Evolutionary conservation across 2,329 filamentous ascomycete species (phyloP).

Genomic region (Madurella fahalii): DNA sequence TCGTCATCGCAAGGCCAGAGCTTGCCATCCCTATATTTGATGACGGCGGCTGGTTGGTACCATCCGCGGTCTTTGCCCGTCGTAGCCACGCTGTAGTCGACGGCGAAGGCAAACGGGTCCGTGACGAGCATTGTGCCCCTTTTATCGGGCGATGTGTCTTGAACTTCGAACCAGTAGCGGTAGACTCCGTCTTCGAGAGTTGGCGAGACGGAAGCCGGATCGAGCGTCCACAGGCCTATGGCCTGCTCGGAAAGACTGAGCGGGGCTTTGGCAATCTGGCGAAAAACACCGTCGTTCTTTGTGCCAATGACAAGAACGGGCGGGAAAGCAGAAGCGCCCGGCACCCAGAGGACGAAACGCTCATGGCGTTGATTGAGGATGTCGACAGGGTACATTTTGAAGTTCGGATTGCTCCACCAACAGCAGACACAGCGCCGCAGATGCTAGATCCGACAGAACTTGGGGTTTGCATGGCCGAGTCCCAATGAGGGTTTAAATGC

Average conservation of each 20-base stretch:
- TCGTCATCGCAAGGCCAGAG: constrained; percentile 23
- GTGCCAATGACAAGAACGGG: constrained; percentile 22
- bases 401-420: not conserved
- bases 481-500: no score
- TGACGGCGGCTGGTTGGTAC: constrained; percentile 22
- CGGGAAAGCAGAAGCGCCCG: not conserved
- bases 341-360: constrained; percentile 27
- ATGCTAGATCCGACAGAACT: not conserved
- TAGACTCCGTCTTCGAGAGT: constrained; percentile 16
- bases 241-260: constrained; percentile 41
- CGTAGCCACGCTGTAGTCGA: constrained; percentile 20
- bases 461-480: no score
- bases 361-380: constrained; percentile 14
- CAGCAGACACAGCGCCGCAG: not conserved
- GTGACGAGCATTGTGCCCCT: constrained; percentile 13
- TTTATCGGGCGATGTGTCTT: constrained; percentile 13
- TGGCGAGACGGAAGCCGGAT: constrained; percentile 22
- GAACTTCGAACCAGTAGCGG: constrained; percentile 25
- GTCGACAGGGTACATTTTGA: constrained; percentile 12
- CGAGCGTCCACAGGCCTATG: constrained; percentile 40
- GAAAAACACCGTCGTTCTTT: constrained; percentile 3
- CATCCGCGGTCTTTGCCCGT: not conserved
- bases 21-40: constrained; percentile 19
- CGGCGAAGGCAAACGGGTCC: constrained; percentile 24
- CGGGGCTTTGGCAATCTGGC: constrained; percentile 23